Conservation (phyloP, 257 asterid genomes). For the Nicotiana undulata region DNA sequence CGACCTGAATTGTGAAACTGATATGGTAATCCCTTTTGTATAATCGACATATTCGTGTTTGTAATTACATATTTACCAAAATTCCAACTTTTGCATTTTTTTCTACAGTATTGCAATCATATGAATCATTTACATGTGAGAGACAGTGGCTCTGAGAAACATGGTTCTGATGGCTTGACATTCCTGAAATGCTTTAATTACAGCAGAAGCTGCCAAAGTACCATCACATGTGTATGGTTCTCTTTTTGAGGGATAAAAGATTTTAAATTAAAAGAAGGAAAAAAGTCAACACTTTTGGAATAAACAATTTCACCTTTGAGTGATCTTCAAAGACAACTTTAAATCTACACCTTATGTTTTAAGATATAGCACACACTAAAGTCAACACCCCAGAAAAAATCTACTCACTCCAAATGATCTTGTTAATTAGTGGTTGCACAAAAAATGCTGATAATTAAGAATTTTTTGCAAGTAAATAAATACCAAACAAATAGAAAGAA, state of each 20-base stretch:
- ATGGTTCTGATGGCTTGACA: slow-evolving; percentile 5
- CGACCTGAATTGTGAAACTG: neutral
- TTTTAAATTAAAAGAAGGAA: too few species aligned
- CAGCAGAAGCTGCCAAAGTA: neutral
- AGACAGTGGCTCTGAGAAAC: neutral
- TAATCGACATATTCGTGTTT: neutral
- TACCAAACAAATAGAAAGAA: too few species aligned
- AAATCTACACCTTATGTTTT: neutral
- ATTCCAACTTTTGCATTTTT: neutral
- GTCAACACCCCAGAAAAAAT: neutral
- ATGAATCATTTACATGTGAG: neutral
- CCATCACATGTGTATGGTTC: neutral
- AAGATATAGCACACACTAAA: neutral
- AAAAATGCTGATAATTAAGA: neutral
- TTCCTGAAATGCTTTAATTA: slow-evolving; percentile 4
- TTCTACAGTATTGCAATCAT: neutral
- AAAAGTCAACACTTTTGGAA: neutral
- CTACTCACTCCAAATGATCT: neutral
- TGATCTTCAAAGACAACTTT: neutral
- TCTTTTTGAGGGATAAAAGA: neutral
- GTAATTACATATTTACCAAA: neutral
- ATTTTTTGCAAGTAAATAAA: neutral
- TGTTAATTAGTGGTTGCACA: neutral
- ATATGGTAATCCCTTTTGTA: neutral
- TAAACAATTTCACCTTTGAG: neutral